Percentiles rank a stretch among this genome's conserved stretches.
phyloP scores from a whole-genome alignment of 306 rosid species.

The Medicago ruthenica region DNA sequence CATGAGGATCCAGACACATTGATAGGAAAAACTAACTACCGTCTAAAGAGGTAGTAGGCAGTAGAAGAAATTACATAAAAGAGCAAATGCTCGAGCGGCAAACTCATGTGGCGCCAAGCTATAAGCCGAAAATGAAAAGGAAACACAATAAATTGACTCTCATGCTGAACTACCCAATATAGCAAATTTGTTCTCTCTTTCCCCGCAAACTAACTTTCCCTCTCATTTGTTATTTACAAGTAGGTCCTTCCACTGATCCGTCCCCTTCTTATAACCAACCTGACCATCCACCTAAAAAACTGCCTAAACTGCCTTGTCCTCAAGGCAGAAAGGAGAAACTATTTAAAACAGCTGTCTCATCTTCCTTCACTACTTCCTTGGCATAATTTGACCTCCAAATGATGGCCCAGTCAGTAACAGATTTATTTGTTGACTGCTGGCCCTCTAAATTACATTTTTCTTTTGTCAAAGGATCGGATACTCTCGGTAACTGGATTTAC shows the following conservation, averaged over 20 bases:
- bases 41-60: neutral
- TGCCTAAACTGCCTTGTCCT: neutral
- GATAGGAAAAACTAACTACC: neutral
- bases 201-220: neutral
- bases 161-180: neutral
- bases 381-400: neutral
- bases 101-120: neutral
- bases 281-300: neutral
- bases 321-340: neutral
- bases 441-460: neutral
- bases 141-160: neutral
- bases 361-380: neutral
- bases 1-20: neutral
- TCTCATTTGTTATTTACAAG: neutral
- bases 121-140: neutral
- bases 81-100: neutral
- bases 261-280: neutral
- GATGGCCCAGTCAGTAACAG: constrained; percentile 1
- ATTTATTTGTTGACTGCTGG: neutral
- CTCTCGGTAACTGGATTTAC: neutral
- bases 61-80: neutral
- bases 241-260: neutral
- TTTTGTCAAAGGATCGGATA: neutral
- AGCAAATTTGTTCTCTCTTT: neutral
- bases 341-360: neutral